Evolutionary conservation across 805 yeast species (phyloP).

Genomic region (Candida jianshihensis): DNA sequence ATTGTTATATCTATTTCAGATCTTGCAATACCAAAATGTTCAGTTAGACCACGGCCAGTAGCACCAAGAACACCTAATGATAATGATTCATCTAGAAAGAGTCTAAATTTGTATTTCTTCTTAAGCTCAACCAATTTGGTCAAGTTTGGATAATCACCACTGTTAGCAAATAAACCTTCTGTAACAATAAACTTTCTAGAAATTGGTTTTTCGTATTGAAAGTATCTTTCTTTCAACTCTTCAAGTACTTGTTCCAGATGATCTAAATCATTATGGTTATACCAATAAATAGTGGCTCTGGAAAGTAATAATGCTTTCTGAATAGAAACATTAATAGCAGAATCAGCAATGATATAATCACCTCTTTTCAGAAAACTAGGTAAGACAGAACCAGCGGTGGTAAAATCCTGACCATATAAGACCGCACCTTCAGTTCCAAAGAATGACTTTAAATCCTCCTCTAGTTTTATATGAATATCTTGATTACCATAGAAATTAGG

Average conservation of each 20-base stretch:
- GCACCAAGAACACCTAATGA: constrained; percentile 83
- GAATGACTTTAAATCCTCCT: constrained; percentile 47
- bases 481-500: constrained; percentile 96
- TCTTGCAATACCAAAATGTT: constrained; percentile 63
- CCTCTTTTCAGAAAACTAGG: constrained; percentile 96
- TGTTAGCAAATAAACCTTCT: constrained; percentile 78
- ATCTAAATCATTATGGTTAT: constrained; percentile 81
- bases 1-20: constrained; percentile 68
- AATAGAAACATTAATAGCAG: constrained; percentile 63
- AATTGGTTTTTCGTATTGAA: constrained; percentile 51
- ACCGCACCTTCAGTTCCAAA: constrained; percentile 75
- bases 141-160: constrained; percentile 75
- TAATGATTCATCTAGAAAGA: constrained; percentile 80
- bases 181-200: constrained; percentile 87
- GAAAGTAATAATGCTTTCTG: constrained; percentile 87
- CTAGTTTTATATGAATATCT: constrained; percentile 67
- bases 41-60: constrained; percentile 81
- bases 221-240: constrained; percentile 28
- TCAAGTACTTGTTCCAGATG: constrained; percentile 66
- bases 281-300: constrained; percentile 69
- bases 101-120: constrained; percentile 73
- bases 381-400: constrained; percentile 78
- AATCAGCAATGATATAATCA: constrained; percentile 84
- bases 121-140: constrained; percentile 66
- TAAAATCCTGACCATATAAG: constrained; percentile 88